Conservation (phyloP, 1,139 yeast species). For the Meyerozyma athensensis region DNA sequence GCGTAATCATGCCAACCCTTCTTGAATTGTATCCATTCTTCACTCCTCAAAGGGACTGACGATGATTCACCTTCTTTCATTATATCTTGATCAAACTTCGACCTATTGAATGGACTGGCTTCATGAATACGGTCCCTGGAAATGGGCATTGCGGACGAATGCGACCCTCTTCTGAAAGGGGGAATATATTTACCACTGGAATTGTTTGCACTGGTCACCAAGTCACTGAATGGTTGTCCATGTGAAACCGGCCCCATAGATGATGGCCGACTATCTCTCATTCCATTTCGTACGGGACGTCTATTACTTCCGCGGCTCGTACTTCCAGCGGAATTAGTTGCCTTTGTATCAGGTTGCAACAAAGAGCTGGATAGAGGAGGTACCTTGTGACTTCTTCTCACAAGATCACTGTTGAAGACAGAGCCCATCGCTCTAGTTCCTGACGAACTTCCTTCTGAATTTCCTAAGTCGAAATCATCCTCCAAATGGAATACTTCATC, state of each 20-base stretch:
- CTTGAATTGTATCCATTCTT: slow-evolving; percentile 38
- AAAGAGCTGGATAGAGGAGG: not conserved
- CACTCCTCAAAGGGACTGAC: slow-evolving; percentile 39
- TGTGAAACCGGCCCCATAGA: slow-evolving; percentile 1
- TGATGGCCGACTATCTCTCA: not conserved
- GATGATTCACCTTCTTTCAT: slow-evolving; percentile 19
- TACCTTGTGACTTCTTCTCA: not conserved
- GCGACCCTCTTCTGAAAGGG: slow-evolving; percentile 58
- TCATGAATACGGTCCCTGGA: slow-evolving; percentile 11
- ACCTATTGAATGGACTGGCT: slow-evolving; percentile 5
- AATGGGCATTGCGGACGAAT: slow-evolving; percentile 12
- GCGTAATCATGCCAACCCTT: slow-evolving; percentile 35
- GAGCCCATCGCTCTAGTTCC: slow-evolving; percentile 1
- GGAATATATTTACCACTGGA: slow-evolving; percentile 61
- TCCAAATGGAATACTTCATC: slow-evolving; percentile 46
- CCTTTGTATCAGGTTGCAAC: not conserved
- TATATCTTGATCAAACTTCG: slow-evolving; percentile 6
- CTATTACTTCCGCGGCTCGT: slow-evolving; percentile 7
- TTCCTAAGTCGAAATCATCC: slow-evolving; percentile 30
- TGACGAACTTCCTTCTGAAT: slow-evolving; percentile 2
- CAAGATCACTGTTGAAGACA: not conserved
- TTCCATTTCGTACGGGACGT: not conserved
- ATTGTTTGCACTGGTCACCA: not conserved
- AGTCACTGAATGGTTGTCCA: not conserved
- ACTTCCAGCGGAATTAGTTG: not conserved